Evolutionary conservation across 2,329 filamentous ascomycete species (phyloP), one percentile per base, ranked within the genome.

Genomic region (Passalora sequoiae): DNA sequence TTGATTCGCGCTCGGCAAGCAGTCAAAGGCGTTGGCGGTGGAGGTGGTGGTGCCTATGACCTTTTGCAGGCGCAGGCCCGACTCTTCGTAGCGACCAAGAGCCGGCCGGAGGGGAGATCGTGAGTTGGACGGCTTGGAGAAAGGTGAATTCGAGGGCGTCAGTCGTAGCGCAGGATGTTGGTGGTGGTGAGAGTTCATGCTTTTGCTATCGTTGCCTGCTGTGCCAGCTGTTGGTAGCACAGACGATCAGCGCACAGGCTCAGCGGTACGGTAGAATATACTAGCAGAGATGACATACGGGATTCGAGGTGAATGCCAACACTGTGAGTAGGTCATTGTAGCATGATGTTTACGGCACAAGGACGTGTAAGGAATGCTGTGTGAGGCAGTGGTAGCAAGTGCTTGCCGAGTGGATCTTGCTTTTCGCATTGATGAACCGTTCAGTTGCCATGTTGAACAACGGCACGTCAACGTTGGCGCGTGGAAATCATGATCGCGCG

Each of bases 31-130:
- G 61, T 85, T 89, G 29, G 88, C 83, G 4, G 85, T 86, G 54
- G 74, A 79, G 51, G 88, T 91, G 6, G 91, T 97, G 17, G 89
- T 94, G 35, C 92, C 92, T 59, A 97, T 85, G 44, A 97, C 88
- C 51, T 87, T 81, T 64, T 83, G 83, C 49, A 96, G 72, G 28
- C 83, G 83, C 32, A 96, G 74, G 29, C 66, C 69, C 19, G 63
- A 59, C 54, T 73, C 70, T 49, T 67, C 60, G 44, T 53, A 70
- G 20, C 66, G 64, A 32, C 3, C 66, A 57, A 12, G 24, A 22
- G 68, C 50, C n/a, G n/a, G n/a, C 60, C 75, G 79, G 53, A 69
- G 66, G 21, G 84, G 80, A 38, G 85, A 84, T 60, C 83, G 78
- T 13, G 77, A 69, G 24, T 78, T 75, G 28, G 81, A 77, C 46